phyloP scores from a whole-genome alignment of 2,329 filamentous ascomycete genomes.

The Microcera coccophila region DNA sequence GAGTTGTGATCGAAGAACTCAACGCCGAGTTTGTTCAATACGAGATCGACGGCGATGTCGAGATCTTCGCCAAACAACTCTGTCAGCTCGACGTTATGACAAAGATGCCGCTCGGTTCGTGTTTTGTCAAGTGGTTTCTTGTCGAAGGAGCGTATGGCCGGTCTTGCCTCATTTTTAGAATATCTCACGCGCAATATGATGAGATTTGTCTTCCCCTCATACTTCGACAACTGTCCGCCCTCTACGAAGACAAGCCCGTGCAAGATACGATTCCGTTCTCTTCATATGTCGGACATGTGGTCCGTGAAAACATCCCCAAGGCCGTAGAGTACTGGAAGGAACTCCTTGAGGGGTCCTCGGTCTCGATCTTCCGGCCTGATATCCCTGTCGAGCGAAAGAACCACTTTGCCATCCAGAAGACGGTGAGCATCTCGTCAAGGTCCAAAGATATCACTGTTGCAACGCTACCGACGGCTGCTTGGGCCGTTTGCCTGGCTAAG shows the following conservation, averaged over 20 bases:
- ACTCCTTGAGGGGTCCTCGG: constrained; percentile 52
- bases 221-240: constrained; percentile 55
- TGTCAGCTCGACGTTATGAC: constrained; percentile 54
- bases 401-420: constrained; percentile 41
- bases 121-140: constrained; percentile 58
- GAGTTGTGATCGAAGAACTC: constrained; percentile 56
- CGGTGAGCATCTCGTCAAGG: constrained; percentile 45
- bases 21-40: constrained; percentile 48
- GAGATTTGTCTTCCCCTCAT: constrained; percentile 63
- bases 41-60: constrained; percentile 46
- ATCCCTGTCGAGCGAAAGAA: constrained; percentile 34
- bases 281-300: constrained; percentile 41
- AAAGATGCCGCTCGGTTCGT: constrained; percentile 53
- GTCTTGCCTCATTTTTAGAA: constrained; percentile 53
- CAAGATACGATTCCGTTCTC: constrained; percentile 42
- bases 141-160: constrained; percentile 34
- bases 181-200: constrained; percentile 68
- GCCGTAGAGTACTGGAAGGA: constrained; percentile 59
- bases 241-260: constrained; percentile 33
- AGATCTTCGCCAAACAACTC: constrained; percentile 50
- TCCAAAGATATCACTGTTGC: constrained; percentile 57
- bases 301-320: constrained; percentile 40
- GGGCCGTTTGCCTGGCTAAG: constrained; percentile 59
- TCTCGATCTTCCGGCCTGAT: constrained; percentile 43
- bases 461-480: constrained; percentile 63